A percentile compares a stretch with the other conserved stretches of the same genome.
Evolutionary conservation across 1,139 yeast genomes (phyloP).

Genomic region (Lodderomyces parapsilosis): DNA sequence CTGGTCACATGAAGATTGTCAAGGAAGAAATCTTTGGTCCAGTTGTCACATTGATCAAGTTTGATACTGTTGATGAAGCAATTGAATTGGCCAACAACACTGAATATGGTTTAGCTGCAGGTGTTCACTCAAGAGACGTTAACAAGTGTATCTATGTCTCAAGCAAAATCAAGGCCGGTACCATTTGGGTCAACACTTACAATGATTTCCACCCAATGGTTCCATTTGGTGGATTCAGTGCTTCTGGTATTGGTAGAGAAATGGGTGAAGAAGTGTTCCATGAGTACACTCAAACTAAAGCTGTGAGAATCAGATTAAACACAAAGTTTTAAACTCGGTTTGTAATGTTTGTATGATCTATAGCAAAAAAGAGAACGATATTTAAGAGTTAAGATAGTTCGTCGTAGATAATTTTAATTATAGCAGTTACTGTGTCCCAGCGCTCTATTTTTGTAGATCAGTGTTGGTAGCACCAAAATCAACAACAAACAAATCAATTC

Average conservation of each 20-base stretch:
- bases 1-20: conserved; percentile 64
- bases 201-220: conserved; percentile 79
- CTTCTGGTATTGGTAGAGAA: conserved; percentile 91
- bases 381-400: no score
- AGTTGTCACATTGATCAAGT: conserved; percentile 72
- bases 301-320: conserved; percentile 53
- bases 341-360: no score
- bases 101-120: conserved; percentile 80
- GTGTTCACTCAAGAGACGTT: conserved; percentile 70
- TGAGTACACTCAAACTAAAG: conserved; percentile 79
- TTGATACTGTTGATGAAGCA: conserved; percentile 70
- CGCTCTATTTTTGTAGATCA: not conserved
- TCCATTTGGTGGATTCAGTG: conserved; percentile 85
- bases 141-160: conserved; percentile 70
- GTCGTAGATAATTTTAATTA: no score
- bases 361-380: no score
- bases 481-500: not conserved
- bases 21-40: conserved; percentile 89
- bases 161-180: conserved; percentile 71
- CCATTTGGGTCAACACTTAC: conserved; percentile 83
- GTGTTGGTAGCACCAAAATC: not conserved
- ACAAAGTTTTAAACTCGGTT: not conserved
- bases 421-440: no score
- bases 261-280: conserved; percentile 84
- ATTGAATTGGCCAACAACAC: conserved; percentile 69